Evolutionary conservation across 768 basidiomycete species (phyloP), one percentile per base, ranked within the genome.

Genomic region (Naematelia encephala): DNA sequence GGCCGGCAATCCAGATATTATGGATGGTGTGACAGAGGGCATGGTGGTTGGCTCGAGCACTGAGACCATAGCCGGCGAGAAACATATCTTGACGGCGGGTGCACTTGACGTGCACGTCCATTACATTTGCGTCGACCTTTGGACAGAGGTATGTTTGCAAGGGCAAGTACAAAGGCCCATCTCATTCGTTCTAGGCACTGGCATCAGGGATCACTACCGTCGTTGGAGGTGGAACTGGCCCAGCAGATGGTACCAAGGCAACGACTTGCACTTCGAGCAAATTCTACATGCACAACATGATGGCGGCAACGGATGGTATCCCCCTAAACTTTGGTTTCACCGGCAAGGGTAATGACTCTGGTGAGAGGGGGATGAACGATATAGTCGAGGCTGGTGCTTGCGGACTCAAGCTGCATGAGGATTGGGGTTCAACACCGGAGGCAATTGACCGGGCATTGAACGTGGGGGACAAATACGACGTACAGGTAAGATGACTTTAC

Each of bases 171-270:
- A 13, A 59, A 62, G 22, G 28, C 65, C 13, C 65, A 60, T 14
- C 56, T 54, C 50, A 47, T 22, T 1, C 5, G 48, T 19, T 48
- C 8, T 29, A 78, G 76, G 75, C 75, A 10, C 63, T 79, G 11
- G 67, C 77, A 13, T 77, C 72, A 2, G 91, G 91, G 2, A 89
- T 87, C 46, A 98, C 94, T 1, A 97, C 92, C 0, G 84, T 97
- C 83, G 86, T 98, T 54, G 94, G 94, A 12, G 94, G 94, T 12
- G 94, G 96, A 1, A 98, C 96, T 0, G 96, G 96, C 19, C 96
- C 96, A 0, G 85, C 85, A 48, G 87, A 90, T 0, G 89, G 90
- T 21, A 86, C 91, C 26, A 88, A 85, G 64, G 94, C 94, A 29
- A 98, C 96, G 54, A 93, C 96, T 0, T 97, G 94, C 72, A 98